Percentiles rank a stretch among this genome's conserved stretches.
Evolutionary conservation across 2,329 filamentous ascomycete species (phyloP).

Genomic region (Escovopsis sp.): DNA sequence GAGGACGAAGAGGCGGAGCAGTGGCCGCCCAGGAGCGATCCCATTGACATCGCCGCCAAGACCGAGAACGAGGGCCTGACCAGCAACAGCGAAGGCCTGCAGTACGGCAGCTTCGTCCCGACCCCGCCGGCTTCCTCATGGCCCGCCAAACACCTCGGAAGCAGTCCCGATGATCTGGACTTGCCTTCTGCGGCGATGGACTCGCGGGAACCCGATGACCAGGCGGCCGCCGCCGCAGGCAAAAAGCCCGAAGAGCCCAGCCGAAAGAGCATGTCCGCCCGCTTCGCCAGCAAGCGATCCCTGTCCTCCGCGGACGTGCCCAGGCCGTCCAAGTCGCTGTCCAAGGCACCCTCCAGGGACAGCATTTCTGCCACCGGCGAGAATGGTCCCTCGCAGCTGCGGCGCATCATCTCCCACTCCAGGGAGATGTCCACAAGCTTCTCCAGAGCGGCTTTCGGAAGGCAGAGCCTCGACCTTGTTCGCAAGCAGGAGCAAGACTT

Average conservation of each 20-base stretch:
- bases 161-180: constrained; percentile 26
- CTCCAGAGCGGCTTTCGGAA: constrained; percentile 8
- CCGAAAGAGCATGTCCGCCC: constrained; percentile 11
- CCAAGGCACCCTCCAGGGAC: constrained; percentile 5
- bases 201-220: constrained; percentile 14
- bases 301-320: not conserved
- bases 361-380: not conserved
- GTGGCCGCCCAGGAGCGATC: not conserved
- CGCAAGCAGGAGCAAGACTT: constrained; percentile 71
- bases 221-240: not conserved
- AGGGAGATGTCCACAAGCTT: constrained; percentile 1
- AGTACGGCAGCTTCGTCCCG: constrained; percentile 39
- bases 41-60: constrained; percentile 1
- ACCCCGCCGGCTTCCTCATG: constrained; percentile 23
- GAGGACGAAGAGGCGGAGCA: not conserved
- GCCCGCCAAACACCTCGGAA: constrained; percentile 5
- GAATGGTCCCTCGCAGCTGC: constrained; percentile 17
- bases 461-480: constrained; percentile 41
- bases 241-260: constrained; percentile 7
- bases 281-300: constrained; percentile 7
- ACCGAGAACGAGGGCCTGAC: constrained; percentile 29
- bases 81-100: constrained; percentile 22
- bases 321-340: constrained; percentile 3
- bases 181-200: constrained; percentile 39
- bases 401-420: constrained; percentile 21